Evolutionary conservation across 306 rosid genomes (phyloP).

Genomic region (Luffa aegyptiaca): DNA sequence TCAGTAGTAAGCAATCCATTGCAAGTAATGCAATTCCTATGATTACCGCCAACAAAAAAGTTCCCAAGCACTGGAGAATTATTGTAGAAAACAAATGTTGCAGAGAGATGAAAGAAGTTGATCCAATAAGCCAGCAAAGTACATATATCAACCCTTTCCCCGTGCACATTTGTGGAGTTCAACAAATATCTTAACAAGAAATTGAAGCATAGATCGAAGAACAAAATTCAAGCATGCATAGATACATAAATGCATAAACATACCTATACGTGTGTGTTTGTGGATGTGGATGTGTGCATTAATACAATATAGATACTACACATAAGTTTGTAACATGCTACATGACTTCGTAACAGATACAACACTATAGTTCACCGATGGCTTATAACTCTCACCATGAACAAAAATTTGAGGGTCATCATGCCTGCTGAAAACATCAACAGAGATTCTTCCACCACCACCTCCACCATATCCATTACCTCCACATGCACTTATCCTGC

Average conservation of each 20-base stretch:
- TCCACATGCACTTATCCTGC: conserved; percentile 53
- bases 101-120: background rate
- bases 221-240: background rate
- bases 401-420: conserved; percentile 43
- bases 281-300: background rate
- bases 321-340: background rate
- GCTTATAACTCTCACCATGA: conserved; percentile 34
- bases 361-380: background rate
- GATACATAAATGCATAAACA: background rate
- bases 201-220: background rate
- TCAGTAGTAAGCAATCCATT: background rate
- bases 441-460: conserved; percentile 57
- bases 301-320: background rate
- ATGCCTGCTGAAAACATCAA: conserved; percentile 56
- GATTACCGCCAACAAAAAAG: background rate
- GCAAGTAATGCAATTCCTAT: background rate
- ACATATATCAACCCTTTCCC: background rate
- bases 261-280: background rate
- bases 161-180: background rate
- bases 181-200: background rate
- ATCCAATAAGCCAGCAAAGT: background rate
- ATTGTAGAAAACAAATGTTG: background rate
- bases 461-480: conserved; percentile 57
- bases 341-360: background rate
- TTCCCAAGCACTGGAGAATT: background rate